Base-by-base conservation (phyloP, 306 rosid genomes). In the Citrullus mucosospermus region DNA sequence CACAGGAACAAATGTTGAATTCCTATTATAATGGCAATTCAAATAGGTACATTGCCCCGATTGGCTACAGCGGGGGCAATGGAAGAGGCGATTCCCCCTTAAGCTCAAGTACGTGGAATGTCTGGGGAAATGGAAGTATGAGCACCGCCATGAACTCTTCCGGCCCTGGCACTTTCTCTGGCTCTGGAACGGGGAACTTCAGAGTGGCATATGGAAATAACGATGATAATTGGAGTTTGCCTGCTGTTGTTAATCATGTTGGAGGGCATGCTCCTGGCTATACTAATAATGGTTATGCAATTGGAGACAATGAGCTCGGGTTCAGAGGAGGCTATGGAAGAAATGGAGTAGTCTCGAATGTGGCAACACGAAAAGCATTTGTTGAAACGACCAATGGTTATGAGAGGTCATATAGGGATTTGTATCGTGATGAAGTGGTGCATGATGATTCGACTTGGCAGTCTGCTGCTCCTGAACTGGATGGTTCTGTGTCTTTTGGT, bases 101-200 rank as follows among this genome's bases (percentile, higher is more conserved):
- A 83, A 91, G 74, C 89, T 87, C 98, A 57, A 38, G 96, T 28
- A 66, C 93, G 75, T 88, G 96, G 78, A 96, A 89, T 89, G 88
- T 93, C 36, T 92, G 98, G 98, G 98, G 93, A 83, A 91, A 86
- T 69, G 93, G 96, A 9, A 84, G 88, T 82, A 80, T 91, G 41
- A 86, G 48, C 67, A 88, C 72, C 83, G 86, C 89, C 78, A 85
- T 75, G 48, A 89, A 86, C 79, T 80, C 90, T 3, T 58, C 85
- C 18, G 83, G 83, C 74, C 82, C 89, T 0, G 88, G 90, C 78
- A 80, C 93, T 54, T 87, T 87, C 85, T 68, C 90, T 83, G 88
- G 87, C 83, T 84, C 98, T 22, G 92, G 90, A 84, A 83, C 81
- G 78, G 97, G 92, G 20, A 77, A 79, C 67, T 92, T 92, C 25